Evolutionary conservation across 169 alveolate species (phyloP).

Genomic region (Miamiensis avidus): DNA sequence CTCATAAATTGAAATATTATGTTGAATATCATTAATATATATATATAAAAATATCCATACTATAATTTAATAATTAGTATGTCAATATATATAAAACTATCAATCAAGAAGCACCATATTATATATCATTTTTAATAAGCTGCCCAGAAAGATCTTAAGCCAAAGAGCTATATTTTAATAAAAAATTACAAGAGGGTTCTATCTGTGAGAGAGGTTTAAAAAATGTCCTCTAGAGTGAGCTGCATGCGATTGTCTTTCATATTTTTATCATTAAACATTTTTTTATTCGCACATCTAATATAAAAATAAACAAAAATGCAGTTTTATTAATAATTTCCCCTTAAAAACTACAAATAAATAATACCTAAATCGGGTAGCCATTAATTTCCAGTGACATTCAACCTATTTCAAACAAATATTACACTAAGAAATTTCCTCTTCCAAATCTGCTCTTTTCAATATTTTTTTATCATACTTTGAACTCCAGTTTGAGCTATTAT

Average conservation of each 20-base stretch:
- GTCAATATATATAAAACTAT: too few relatives aligned
- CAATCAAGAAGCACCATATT: too few relatives aligned
- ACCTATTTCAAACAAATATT: slow-evolving; percentile 5
- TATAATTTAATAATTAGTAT: too few relatives aligned
- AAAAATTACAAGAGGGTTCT: slow-evolving; percentile 5
- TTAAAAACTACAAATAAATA: not conserved
- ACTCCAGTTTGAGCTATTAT: not conserved
- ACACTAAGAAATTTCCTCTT: not conserved
- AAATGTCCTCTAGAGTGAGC: slow-evolving; percentile 20
- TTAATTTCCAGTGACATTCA: slow-evolving; percentile 41
- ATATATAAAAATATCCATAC: too few relatives aligned
- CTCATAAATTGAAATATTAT: too few relatives aligned
- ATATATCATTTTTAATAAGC: too few relatives aligned
- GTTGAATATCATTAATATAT: too few relatives aligned
- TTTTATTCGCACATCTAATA: not conserved
- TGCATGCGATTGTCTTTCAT: not conserved
- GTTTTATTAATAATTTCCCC: too few relatives aligned
- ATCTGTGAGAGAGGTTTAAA: not conserved
- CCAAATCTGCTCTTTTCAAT: not conserved
- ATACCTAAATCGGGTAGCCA: slow-evolving; percentile 38
- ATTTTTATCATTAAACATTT: not conserved
- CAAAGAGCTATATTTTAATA: slow-evolving; percentile 21
- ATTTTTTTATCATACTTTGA: not conserved
- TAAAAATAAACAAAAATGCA: too few relatives aligned
- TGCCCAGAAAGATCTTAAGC: too few relatives aligned